These are phyloP conservation scores for Daldinia grandis DNA, from an alignment of 495 filamentous ascomycete genomes.

Conservation along the genomic window DNA sequence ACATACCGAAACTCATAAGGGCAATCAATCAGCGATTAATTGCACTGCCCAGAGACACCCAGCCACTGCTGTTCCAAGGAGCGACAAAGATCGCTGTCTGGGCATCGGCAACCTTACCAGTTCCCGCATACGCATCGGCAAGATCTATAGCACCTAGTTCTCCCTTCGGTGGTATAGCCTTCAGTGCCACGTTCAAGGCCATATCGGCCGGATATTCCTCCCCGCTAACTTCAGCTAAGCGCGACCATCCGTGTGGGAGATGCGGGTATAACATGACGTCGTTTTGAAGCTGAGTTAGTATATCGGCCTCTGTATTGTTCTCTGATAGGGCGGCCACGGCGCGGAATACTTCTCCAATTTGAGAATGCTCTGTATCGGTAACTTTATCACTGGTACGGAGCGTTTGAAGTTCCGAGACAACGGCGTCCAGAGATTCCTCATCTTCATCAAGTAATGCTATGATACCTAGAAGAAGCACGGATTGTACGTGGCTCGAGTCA, in stretches of 20 bases:
- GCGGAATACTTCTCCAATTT: slow-evolving; percentile 57
- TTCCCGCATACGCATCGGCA: slow-evolving; percentile 78
- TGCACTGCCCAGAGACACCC: slow-evolving; percentile 58
- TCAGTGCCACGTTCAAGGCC: slow-evolving; percentile 80
- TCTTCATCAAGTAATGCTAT: slow-evolving; percentile 84
- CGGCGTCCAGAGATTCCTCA: slow-evolving; percentile 78
- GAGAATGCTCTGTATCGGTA: slow-evolving; percentile 53
- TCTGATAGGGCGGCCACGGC: slow-evolving; percentile 52
- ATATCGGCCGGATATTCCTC: slow-evolving; percentile 75
- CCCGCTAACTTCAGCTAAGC: slow-evolving; percentile 62
- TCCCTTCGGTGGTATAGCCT: slow-evolving; percentile 73
- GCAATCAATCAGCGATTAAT: slow-evolving; percentile 34
- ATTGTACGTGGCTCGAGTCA: slow-evolving; percentile 75
- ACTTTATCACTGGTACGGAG: slow-evolving; percentile 69
- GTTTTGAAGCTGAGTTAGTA: slow-evolving; percentile 65
- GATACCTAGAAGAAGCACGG: slow-evolving; percentile 79
- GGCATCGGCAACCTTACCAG: slow-evolving; percentile 73
- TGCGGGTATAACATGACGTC: slow-evolving; percentile 82
- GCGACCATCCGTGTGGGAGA: slow-evolving; percentile 78
- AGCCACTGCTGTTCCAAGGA: slow-evolving; percentile 76
- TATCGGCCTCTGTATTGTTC: slow-evolving; percentile 43
- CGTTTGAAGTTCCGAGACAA: slow-evolving; percentile 75
- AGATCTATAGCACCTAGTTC: slow-evolving; percentile 73
- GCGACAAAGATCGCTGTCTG: slow-evolving; percentile 81
- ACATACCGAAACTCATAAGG: slow-evolving; percentile 23